These are phyloP conservation scores for Gnaphalium uliginosum DNA, from an alignment of 129 eudicot species.

Conservation along the genomic window DNA sequence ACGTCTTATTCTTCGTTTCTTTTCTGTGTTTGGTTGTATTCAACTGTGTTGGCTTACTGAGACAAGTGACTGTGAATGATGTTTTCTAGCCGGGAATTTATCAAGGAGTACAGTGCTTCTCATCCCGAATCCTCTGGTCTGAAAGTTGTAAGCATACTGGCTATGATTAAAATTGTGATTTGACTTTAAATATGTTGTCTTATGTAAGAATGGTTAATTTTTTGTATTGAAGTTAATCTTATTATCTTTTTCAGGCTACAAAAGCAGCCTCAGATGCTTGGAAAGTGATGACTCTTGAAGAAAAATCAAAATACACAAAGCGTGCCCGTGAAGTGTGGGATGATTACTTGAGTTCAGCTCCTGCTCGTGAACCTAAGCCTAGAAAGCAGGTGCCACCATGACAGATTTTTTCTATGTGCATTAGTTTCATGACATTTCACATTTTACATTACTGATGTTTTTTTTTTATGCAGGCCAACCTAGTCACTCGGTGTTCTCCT, in stretches of 20 bases:
- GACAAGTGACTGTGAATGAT: constrained; percentile 23
- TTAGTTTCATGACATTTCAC: background rate
- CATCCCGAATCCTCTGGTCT: constrained; percentile 86
- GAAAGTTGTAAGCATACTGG: constrained; percentile 55
- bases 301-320: constrained; percentile 69
- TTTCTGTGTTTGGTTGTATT: background rate
- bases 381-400: constrained; percentile 53
- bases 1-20: background rate
- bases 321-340: constrained; percentile 95
- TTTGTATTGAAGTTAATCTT: background rate
- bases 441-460: background rate
- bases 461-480: constrained; percentile 51
- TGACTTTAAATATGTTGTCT: background rate
- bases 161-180: background rate
- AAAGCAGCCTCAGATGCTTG: constrained; percentile 85
- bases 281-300: constrained; percentile 78
- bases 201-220: background rate
- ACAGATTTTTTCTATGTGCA: background rate
- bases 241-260: constrained; percentile 52
- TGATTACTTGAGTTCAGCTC: constrained; percentile 67
- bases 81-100: constrained; percentile 65
- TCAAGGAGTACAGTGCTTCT: constrained; percentile 77
- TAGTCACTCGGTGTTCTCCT: constrained; percentile 84
- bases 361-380: constrained; percentile 72
- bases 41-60: constrained; percentile 1